Base-by-base conservation (phyloP, 176 grass and related monocot species). In the Pontederia paniculata region DNA sequence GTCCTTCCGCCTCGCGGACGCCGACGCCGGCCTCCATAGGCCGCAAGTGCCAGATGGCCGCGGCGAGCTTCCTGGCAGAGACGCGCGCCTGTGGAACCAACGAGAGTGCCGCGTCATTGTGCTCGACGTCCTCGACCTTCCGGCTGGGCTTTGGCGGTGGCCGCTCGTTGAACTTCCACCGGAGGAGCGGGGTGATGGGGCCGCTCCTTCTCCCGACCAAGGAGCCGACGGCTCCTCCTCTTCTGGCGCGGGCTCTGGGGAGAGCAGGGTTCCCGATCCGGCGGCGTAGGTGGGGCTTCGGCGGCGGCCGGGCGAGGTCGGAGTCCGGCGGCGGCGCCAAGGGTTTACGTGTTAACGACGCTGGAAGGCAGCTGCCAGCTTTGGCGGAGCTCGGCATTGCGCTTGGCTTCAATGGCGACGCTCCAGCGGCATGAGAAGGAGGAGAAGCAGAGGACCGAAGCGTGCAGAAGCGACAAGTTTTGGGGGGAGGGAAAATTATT, bases 231-330 rank as follows among this genome's bases (percentile, higher is more conserved):
- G 18, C 58, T 43, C 63, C 14, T 9, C 25, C 48, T 23, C 21
- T 53, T 19, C 25, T 52, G 23, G 48, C 9, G 13, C 63, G 23
- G 20, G 63, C 15, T 31, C 9, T 0, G 0, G 25, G 15, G 25
- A 77, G 17, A 44, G 64, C 48, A 12, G 73, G 23, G 48, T 68
- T 59, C 78, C 52, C 60, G 0, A 67, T 61, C 68, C 74, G 23
- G 15, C 74, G 56, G 10, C 69, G 47, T 0, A 18, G 65, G 3
- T 69, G 62, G 5, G 77, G 69, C 42, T 62, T 62, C 10, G 17
- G 17, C 14, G 58, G 17, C 7, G 58, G 41, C 10, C n/a, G 58
- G 25, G 25, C 25, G 1, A 52, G 23, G 19, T 66, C 16, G 10
- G 48, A 19, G 16, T 66, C 48, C 5, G 9, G 14, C 10, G n/a